These are phyloP conservation scores for Xerocomellus amylosporus DNA, from an alignment of 768 basidiomycete species.

Conservation along the genomic window DNA sequence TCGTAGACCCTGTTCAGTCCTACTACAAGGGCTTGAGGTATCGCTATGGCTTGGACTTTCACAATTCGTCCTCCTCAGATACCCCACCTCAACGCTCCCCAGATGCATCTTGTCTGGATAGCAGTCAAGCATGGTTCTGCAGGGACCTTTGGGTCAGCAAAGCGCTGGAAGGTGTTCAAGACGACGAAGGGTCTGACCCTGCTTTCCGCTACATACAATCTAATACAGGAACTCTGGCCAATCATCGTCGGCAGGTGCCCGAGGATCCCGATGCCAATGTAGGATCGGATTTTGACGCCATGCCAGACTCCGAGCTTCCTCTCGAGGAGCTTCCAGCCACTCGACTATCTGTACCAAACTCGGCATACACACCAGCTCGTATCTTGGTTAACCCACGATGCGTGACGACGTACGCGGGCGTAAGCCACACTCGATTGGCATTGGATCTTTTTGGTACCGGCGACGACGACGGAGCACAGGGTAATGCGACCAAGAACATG, in stretches of 20 bases:
- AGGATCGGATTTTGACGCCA: slow-evolving; percentile 86
- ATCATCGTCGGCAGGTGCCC: slow-evolving; percentile 36
- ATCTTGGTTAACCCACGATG: slow-evolving; percentile 96
- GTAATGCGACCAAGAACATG: slow-evolving; percentile 61
- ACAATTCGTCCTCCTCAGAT: slow-evolving; percentile 72
- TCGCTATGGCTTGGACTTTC: slow-evolving; percentile 75
- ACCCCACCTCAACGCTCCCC: slow-evolving; percentile 55
- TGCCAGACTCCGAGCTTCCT: slow-evolving; percentile 58
- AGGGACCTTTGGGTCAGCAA: slow-evolving; percentile 93
- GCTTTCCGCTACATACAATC: slow-evolving; percentile 8
- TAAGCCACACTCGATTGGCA: slow-evolving; percentile 94
- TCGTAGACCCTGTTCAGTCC: slow-evolving; percentile 92
- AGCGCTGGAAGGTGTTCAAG: slow-evolving; percentile 72
- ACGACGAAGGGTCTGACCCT: slow-evolving; percentile 36
- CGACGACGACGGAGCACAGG: slow-evolving; percentile 57
- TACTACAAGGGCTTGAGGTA: slow-evolving; percentile 91
- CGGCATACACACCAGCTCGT: slow-evolving; percentile 81
- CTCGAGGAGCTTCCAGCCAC: slow-evolving; percentile 29
- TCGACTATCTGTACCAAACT: slow-evolving; percentile 75
- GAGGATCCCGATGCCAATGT: slow-evolving; percentile 74
- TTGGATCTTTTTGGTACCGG: slow-evolving; percentile 84
- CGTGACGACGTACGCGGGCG: slow-evolving; percentile 97
- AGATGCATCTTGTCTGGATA: slow-evolving; percentile 90
- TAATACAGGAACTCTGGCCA: slow-evolving; percentile 23
- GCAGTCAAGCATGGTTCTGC: slow-evolving; percentile 98